These are phyloP conservation scores for Brasenia schreberi DNA, from an alignment of 164 flowering plant species.

Conservation along the genomic window DNA sequence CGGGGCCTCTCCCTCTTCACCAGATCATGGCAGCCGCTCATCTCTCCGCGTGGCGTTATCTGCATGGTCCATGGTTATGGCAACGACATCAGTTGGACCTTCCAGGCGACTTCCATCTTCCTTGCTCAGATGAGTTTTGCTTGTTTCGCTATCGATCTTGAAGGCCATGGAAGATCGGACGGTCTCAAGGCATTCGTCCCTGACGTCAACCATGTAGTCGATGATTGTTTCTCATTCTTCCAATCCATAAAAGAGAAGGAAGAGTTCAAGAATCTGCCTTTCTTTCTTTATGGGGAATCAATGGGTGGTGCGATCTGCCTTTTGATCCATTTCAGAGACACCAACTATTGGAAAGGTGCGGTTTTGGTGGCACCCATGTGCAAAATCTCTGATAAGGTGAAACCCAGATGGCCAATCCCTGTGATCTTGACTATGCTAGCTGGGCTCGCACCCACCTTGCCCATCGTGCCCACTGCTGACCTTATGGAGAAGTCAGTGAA, in stretches of 20 bases:
- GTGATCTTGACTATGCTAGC: constrained; percentile 38
- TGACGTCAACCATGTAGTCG: constrained; percentile 61
- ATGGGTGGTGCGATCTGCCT: constrained; percentile 21
- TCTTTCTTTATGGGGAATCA: constrained; percentile 15
- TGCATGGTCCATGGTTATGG: constrained; percentile 92
- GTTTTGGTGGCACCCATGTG: constrained; percentile 24
- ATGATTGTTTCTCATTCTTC: constrained; percentile 61
- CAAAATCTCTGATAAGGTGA: constrained; percentile 56
- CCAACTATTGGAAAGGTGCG: constrained; percentile 16
- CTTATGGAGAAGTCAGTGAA: constrained; percentile 55
- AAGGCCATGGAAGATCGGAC: constrained; percentile 88
- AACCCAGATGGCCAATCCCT: constrained; percentile 81
- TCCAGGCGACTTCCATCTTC: constrained; percentile 69
- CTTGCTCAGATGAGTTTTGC: constrained; percentile 71
- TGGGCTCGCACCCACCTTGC: constrained; percentile 47
- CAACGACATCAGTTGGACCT: constrained; percentile 85
- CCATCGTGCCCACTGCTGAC: constrained; percentile 68
- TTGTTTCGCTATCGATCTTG: constrained; percentile 79
- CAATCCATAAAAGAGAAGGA: constrained; percentile 32
- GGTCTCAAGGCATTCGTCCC: constrained; percentile 89
- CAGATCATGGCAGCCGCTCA: constrained; percentile 61
- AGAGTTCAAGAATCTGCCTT: constrained; percentile 9
- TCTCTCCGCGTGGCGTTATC: constrained; percentile 48
- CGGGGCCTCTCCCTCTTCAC: constrained; percentile 81
- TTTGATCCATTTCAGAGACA: constrained; percentile 11